Percentiles rank a stretch among this genome's conserved stretches.
Conservation (phyloP, 768 basidiomycete species). For the Amanita jacksonii region DNA sequence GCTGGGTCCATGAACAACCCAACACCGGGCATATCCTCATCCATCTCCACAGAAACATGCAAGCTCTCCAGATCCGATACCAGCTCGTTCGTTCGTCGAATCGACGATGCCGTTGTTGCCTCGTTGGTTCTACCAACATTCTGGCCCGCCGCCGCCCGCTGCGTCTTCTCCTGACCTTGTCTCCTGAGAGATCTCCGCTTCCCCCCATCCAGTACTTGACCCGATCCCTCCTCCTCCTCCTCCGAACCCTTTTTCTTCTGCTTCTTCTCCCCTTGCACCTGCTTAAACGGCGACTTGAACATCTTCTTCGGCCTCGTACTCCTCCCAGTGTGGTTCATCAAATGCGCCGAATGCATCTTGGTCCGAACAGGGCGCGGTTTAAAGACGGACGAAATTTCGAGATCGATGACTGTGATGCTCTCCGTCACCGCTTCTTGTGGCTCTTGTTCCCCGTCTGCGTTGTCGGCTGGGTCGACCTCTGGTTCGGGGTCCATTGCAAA, state of each 20-base stretch:
- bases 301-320: constrained; percentile 28
- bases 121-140: neutral
- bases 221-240: neutral
- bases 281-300: constrained; percentile 26
- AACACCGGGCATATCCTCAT: neutral
- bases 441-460: constrained; percentile 21
- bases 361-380: constrained; percentile 59
- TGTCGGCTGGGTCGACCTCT: constrained; percentile 25
- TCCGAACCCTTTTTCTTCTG: constrained; percentile 22
- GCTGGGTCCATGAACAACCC: constrained; percentile 11
- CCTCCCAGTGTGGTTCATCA: constrained; percentile 21
- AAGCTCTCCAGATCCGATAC: constrained; percentile 23
- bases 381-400: constrained; percentile 65
- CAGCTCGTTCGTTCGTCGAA: constrained; percentile 17
- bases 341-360: constrained; percentile 20
- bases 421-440: constrained; percentile 11
- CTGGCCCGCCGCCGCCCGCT: neutral
- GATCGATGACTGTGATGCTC: constrained; percentile 33
- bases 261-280: constrained; percentile 41
- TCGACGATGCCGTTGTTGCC: neutral
- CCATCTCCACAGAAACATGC: constrained; percentile 20
- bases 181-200: too few relatives aligned
- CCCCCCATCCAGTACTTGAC: too few relatives aligned
- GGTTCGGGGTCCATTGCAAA: constrained; percentile 38
- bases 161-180: constrained; percentile 12